Evolutionary conservation across 768 basidiomycete genomes (phyloP).

Genomic region (Boletus rubropictus): DNA sequence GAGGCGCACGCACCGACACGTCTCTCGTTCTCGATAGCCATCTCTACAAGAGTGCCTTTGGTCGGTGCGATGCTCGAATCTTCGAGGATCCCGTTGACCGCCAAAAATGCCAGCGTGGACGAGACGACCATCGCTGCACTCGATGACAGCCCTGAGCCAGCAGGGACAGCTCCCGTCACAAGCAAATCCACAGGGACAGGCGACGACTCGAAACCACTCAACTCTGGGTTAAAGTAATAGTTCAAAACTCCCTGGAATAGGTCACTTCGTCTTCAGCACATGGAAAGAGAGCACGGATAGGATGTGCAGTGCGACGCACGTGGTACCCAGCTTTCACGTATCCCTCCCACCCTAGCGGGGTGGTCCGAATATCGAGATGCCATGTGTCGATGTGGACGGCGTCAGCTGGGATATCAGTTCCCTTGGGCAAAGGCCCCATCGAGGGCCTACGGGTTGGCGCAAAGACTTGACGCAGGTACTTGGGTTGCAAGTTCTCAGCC

Average conservation of each 20-base stretch:
- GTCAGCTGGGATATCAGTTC: constrained; percentile 29
- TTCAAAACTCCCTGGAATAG: constrained; percentile 57
- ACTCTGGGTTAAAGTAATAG: constrained; percentile 42
- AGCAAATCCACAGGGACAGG: constrained; percentile 68
- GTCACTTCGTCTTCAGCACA: neutral
- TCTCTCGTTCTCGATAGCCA: constrained; percentile 81
- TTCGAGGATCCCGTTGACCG: constrained; percentile 63
- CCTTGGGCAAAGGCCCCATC: constrained; percentile 20
- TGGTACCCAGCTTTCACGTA: constrained; percentile 86
- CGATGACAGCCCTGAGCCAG: constrained; percentile 82
- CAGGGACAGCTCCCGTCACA: constrained; percentile 77
- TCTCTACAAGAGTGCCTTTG: constrained; percentile 68
- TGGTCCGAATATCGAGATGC: constrained; percentile 65
- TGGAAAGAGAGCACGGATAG: neutral
- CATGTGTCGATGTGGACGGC: constrained; percentile 46
- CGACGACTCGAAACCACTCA: constrained; percentile 8
- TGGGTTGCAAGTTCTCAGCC: constrained; percentile 55
- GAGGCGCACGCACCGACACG: constrained; percentile 51
- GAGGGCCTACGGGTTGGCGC: constrained; percentile 40
- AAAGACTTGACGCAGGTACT: constrained; percentile 58
- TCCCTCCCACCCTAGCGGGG: constrained; percentile 74
- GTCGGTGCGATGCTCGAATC: constrained; percentile 23
- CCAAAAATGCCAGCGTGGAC: constrained; percentile 74
- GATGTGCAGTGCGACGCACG: constrained; percentile 36
- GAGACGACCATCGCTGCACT: constrained; percentile 90